Evolutionary conservation across 768 basidiomycete species (phyloP), one percentile per base, ranked within the genome.

Genomic region (Panaeolus papilionaceus): DNA sequence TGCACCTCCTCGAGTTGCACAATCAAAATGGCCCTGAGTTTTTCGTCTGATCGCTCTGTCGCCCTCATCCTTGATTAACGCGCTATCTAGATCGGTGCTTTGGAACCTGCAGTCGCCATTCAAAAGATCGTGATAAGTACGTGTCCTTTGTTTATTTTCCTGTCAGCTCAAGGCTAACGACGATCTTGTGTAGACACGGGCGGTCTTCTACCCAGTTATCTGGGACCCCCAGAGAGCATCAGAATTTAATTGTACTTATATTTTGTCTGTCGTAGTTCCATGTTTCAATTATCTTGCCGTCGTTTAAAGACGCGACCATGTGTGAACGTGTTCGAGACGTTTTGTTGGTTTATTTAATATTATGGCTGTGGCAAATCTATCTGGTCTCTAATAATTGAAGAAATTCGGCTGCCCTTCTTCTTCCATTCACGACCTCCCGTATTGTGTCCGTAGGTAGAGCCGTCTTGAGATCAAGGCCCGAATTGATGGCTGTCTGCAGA

Each of bases 211-310:
- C 75, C 83, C 0, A 89, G 87, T 69, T 91, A 89, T 72, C 79
- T 91, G 39, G 89, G 89, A 7, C 89, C 89, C 39, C 88, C 89
- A 1, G 89, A 90, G 75, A 88, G 87, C 73, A 67, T 81, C 40
- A 64, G 72, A n/a, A 64, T 75, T 20, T 76, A 63, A 73, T 64
- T 38, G 61, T 63, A 49, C 26, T 38, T 45, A 10, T 66, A 4
- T 42, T 40, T 44, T 49, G 6, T 38, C 20, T 63, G 26, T 33
- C 7, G 54, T 58, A 58, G 54, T 58, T 33, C 23, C 33, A 33
- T 37, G 0, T 49, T 49, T 16, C 47, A 20, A 20, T 20, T 23
- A 49, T 11, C 47, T 49, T 8, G 47, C 16, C 44, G 3, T n/a
- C 44, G 1, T 45, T 18, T 16, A 45, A 20, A 45, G 40, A 42